Base-by-base conservation (phyloP, 306 rosid genomes). In the Hippophae tibetana region DNA sequence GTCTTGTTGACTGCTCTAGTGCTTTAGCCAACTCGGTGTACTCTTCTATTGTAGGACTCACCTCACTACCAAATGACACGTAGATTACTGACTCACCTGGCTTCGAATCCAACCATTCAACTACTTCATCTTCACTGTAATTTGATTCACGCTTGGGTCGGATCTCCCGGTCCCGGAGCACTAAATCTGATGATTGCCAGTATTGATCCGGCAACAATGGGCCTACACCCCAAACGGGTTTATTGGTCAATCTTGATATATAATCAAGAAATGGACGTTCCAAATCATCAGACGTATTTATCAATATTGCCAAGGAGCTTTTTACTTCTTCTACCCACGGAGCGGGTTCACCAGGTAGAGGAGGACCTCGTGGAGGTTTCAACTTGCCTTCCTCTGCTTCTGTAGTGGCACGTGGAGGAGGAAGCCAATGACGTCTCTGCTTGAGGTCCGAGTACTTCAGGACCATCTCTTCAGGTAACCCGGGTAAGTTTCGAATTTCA, bases 41-140 rank as follows among this genome's bases (percentile, higher is more conserved):
- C 52, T 65, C 69, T 7, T 56, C 69, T 8, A 10, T 12, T 0
- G 46, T 55, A 12, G 69, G 62, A 12, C 62, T 47, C 56, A 65
- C 62, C 40, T 65, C 69, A 12, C 69, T 65, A 7, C 69, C 62
- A 47, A 65, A 65, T 5, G 69, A 61, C 42, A 65, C 62, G 62
- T 65, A 65, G 10, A 65, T 3, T 14, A 65, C 69, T 0, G 69
- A 65, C 25, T 42, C 9, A 7, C 4, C 9, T 18, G 62, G 62
- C 47, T 65, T 65, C 0, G 42, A 5, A 14, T 65, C 62, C 13
- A 65, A 46, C 69, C 69, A 65, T 1, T 13, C 0, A 0, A 56
- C 53, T 25, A 65, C 43, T 18, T 65, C 56, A 13, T 65, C 55
- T 23, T 65, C 69, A 1, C 55, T 13, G 56, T 38, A 47, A 55